Percentiles rank a stretch among this genome's conserved stretches.
phyloP scores from a whole-genome alignment of 2,329 filamentous ascomycete genomes.

The Diaporthe caulivora region DNA sequence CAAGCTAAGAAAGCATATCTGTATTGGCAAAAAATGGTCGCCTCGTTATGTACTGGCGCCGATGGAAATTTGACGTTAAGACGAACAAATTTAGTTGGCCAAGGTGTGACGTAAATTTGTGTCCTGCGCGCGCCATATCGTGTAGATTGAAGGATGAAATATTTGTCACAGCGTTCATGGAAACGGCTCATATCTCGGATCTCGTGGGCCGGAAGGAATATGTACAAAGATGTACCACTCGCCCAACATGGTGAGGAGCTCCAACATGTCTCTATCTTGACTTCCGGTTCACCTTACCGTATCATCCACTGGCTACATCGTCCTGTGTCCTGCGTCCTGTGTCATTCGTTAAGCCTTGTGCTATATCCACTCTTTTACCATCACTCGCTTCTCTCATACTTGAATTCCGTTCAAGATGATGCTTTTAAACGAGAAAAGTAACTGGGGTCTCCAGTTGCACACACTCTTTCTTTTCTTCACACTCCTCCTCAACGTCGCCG shows the following conservation, averaged over 20 bases:
- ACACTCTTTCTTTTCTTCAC: slow-evolving; percentile 14
- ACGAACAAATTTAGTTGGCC: slow-evolving; percentile 16
- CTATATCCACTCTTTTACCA: background rate
- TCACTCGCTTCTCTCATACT: background rate
- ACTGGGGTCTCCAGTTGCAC: slow-evolving; percentile 5
- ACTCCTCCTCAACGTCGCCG: background rate
- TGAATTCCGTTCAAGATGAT: background rate
- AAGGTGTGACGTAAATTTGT: slow-evolving; percentile 5
- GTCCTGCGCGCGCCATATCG: background rate
- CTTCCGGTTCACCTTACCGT: background rate
- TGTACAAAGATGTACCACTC: slow-evolving; percentile 19
- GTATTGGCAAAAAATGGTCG: background rate
- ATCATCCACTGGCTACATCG: background rate
- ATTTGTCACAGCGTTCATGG: background rate
- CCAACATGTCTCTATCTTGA: background rate
- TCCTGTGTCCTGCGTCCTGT: background rate
- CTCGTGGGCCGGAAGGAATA: background rate
- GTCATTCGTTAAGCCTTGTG: background rate
- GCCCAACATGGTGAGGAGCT: background rate
- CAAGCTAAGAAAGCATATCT: slow-evolving; percentile 12
- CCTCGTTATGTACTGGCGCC: background rate
- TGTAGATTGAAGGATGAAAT: slow-evolving; percentile 2
- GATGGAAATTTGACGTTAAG: background rate
- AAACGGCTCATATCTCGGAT: background rate
- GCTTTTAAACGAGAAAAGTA: background rate